Evolutionary conservation across 2,329 filamentous ascomycete species (phyloP).

Genomic region (Teratosphaeriaceae sp.): DNA sequence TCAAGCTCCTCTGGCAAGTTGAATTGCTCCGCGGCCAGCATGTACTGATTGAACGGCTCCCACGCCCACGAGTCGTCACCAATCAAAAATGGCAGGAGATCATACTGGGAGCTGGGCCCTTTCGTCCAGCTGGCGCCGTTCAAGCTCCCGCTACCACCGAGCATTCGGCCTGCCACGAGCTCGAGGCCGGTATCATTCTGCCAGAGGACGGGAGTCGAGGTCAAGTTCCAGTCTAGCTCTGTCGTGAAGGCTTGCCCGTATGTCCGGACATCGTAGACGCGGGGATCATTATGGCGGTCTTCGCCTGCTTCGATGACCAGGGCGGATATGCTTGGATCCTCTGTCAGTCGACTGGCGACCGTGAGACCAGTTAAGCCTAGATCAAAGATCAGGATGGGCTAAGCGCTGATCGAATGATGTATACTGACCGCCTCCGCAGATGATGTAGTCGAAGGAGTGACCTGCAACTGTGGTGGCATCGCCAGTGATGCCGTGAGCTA

Average conservation of each 20-base stretch:
- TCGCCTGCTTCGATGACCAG: slow-evolving; percentile 23
- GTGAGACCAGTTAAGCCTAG: slow-evolving; percentile 17
- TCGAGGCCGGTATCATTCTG: slow-evolving; percentile 15
- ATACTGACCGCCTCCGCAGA: slow-evolving; percentile 20
- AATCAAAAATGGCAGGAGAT: slow-evolving; percentile 21
- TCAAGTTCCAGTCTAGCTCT: slow-evolving; percentile 19
- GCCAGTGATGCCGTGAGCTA: slow-evolving; percentile 10
- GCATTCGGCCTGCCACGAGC: slow-evolving; percentile 21
- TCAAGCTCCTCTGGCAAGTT: slow-evolving; percentile 13
- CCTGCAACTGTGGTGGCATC: slow-evolving; percentile 9
- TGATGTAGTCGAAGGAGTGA: slow-evolving; percentile 18
- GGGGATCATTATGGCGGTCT: slow-evolving; percentile 15
- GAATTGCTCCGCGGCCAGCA: slow-evolving; percentile 21
- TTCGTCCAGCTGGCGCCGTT: slow-evolving; percentile 26
- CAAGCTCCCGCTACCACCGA: slow-evolving; percentile 21
- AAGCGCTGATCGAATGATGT: too few relatives aligned
- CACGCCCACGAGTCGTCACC: slow-evolving; percentile 22
- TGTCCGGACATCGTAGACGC: slow-evolving; percentile 17
- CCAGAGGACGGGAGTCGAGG: slow-evolving; percentile 16
- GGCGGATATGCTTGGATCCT: slow-evolving; percentile 14
- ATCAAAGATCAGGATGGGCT: background rate
- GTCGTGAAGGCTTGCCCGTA: slow-evolving; percentile 13
- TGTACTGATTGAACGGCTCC: slow-evolving; percentile 19
- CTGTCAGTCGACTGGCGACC: slow-evolving; percentile 18
- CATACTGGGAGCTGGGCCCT: slow-evolving; percentile 21